These are phyloP conservation scores for Starmera stellimalicola DNA, from an alignment of 1,139 yeast genomes.

Conservation along the genomic window DNA sequence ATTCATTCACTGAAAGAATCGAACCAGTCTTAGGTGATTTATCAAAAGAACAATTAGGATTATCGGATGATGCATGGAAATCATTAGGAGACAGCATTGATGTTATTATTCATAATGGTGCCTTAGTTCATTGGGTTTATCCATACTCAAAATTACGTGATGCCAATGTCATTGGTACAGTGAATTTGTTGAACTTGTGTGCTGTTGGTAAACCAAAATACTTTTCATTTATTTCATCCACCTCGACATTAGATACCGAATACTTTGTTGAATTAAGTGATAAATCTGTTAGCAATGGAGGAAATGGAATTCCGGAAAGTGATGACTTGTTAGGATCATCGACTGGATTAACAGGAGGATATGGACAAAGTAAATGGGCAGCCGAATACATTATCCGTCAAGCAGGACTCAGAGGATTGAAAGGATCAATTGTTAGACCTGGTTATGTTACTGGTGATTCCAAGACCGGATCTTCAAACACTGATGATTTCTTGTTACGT, in stretches of 20 bases:
- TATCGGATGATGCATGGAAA: conserved; percentile 48
- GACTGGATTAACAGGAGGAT: conserved; percentile 78
- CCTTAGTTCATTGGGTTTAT: conserved; percentile 97
- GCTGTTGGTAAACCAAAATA: conserved; percentile 71
- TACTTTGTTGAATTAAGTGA: conserved; percentile 75
- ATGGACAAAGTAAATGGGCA: conserved; percentile 97
- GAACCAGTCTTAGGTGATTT: conserved; percentile 80
- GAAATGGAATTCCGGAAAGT: conserved; percentile 65
- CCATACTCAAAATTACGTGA: conserved; percentile 87
- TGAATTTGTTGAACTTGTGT: conserved; percentile 77
- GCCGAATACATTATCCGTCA: conserved; percentile 82
- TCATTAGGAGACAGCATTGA: conserved; percentile 53
- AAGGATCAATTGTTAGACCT: conserved; percentile 88
- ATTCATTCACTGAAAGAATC: conserved; percentile 45
- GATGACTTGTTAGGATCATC: conserved; percentile 80
- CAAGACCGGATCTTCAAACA: conserved; percentile 76
- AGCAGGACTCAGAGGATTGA: conserved; percentile 81
- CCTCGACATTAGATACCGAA: conserved; percentile 83
- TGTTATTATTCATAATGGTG: conserved; percentile 91
- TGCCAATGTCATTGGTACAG: conserved; percentile 84
- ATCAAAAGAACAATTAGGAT: conserved; percentile 62
- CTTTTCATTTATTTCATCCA: conserved; percentile 90
- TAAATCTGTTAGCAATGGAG: conserved; percentile 51
- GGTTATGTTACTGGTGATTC: conserved; percentile 93
- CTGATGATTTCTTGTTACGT: conserved; percentile 91